Conservation (phyloP, 164 flowering plant genomes). For the Macadamia tetraphylla region DNA sequence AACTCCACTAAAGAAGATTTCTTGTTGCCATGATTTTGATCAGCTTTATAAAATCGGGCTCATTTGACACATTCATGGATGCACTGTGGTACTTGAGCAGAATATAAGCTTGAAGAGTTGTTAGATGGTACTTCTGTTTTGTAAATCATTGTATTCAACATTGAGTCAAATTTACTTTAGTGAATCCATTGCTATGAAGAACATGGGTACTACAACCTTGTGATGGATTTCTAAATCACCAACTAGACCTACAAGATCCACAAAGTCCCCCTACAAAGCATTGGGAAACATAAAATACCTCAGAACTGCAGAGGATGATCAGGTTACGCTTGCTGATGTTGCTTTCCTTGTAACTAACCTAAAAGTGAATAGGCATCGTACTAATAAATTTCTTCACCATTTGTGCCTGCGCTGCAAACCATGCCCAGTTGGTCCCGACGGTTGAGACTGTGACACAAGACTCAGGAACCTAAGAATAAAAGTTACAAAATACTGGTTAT, state of each 20-base stretch:
- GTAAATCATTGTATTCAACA: constrained; percentile 54
- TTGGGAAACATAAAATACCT: constrained; percentile 80
- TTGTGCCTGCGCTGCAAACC: constrained; percentile 72
- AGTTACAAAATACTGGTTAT: background rate
- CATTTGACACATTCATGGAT: constrained; percentile 80
- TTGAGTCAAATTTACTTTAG: constrained; percentile 63
- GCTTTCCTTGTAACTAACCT: constrained; percentile 79
- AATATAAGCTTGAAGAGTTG: constrained; percentile 55
- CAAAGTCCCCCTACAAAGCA: constrained; percentile 57
- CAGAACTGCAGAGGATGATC: constrained; percentile 59
- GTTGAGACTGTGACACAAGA: constrained; percentile 65
- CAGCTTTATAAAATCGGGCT: constrained; percentile 83
- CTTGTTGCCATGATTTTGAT: constrained; percentile 87
- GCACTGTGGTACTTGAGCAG: constrained; percentile 83
- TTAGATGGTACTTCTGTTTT: constrained; percentile 35
- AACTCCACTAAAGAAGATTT: constrained; percentile 87
- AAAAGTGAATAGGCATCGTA: constrained; percentile 86
- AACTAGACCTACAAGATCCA: constrained; percentile 72
- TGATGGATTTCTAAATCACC: constrained; percentile 75
- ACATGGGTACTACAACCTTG: constrained; percentile 88
- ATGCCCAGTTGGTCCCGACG: constrained; percentile 37
- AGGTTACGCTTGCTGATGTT: constrained; percentile 32
- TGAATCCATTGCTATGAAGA: constrained; percentile 79
- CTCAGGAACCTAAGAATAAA: constrained; percentile 47
- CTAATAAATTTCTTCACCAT: constrained; percentile 64